phyloP scores from a whole-genome alignment of 345 rosid genomes.

The Sonneratia alba region DNA sequence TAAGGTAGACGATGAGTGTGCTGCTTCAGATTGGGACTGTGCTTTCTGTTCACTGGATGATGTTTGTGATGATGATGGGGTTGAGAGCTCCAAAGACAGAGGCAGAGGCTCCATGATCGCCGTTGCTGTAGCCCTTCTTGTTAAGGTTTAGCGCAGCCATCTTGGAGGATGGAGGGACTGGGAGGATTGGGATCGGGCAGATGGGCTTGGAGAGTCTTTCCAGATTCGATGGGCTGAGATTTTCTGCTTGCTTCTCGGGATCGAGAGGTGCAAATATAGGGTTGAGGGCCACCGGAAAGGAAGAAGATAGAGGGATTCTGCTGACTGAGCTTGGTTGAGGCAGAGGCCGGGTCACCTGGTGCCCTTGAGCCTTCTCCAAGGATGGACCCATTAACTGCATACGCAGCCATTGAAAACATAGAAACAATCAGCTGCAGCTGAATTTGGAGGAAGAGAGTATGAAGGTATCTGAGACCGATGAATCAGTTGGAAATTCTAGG shows the following conservation, averaged over 20 bases:
- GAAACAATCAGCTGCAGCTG: not conserved
- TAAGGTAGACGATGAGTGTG: conserved; percentile 30
- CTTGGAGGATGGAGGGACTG: conserved; percentile 53
- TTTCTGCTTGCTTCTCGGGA: conserved; percentile 14
- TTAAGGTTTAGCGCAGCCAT: conserved; percentile 59
- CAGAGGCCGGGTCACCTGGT: not conserved
- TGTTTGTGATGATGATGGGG: conserved; percentile 19
- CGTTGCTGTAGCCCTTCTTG: not conserved
- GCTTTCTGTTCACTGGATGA: conserved; percentile 35
- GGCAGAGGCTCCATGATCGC: conserved; percentile 23
- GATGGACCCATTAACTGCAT: conserved; percentile 26
- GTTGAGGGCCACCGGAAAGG: conserved; percentile 20
- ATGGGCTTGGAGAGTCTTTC: conserved; percentile 15
- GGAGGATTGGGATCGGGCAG: conserved; percentile 44
- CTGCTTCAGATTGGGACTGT: conserved; percentile 14
- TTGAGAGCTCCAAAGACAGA: conserved; percentile 42
- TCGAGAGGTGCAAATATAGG: conserved; percentile 11
- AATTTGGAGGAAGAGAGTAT: not conserved
- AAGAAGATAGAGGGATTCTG: conserved; percentile 16
- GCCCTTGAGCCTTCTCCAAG: conserved; percentile 25
- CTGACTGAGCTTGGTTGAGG: conserved; percentile 1
- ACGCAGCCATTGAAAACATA: not conserved
- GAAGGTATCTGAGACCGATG: not conserved
- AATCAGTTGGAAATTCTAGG: not conserved
- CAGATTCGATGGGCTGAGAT: conserved; percentile 2